Evolutionary conservation across 768 basidiomycete genomes (phyloP), one percentile per base, ranked within the genome.

Genomic region (Serendipita sp.): DNA sequence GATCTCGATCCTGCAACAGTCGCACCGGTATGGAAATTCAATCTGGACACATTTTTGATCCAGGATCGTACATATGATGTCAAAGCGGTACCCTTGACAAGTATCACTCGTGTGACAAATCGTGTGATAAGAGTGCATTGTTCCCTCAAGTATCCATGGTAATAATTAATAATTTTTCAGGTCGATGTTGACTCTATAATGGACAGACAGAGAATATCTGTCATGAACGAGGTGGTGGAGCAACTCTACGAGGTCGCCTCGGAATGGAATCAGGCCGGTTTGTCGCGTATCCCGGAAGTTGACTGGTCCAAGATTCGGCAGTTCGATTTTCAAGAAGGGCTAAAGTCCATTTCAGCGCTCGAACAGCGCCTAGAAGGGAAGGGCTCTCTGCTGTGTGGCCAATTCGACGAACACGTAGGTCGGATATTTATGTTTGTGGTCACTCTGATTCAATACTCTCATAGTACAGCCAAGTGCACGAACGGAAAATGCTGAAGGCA

Each of bases 301-400:
- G 90, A 90, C 62, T 98, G 93, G 94, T 76, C 76, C 62, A 81
- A 86, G 60, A 80, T 92, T 71, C 81, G 87, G 48, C 77, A 82
- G n/a, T 73, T 99, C 5, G 93, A 97, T 61, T 96, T 98, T 71
- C 91, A 97, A 71, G 95, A 97, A 66, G 74, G 78, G 22, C 70
- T 97, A 60, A 80, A 81, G 63, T 69, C 76, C 42, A 77, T 93
- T 63, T 75, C 84, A 60, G 73, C 72, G 11, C 70, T 85, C 3
- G 70, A 74, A 1, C 71, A 77, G 64, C 74, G 74, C 28, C 69
- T 88, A 31, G 66, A 72, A 14, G 74, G 62, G 3, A 75, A 73
- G 45, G 71, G 68, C 2, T 93, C 89, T 72, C 72, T 74, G 17
- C 69, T 74, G 7, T 95, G 91, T 14, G 73, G 75, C 1, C 74